Evolutionary conservation across 192 early-diverging fungal species (phyloP), one percentile per base, ranked within the genome.

Genomic region (Gonapodya sp.): DNA sequence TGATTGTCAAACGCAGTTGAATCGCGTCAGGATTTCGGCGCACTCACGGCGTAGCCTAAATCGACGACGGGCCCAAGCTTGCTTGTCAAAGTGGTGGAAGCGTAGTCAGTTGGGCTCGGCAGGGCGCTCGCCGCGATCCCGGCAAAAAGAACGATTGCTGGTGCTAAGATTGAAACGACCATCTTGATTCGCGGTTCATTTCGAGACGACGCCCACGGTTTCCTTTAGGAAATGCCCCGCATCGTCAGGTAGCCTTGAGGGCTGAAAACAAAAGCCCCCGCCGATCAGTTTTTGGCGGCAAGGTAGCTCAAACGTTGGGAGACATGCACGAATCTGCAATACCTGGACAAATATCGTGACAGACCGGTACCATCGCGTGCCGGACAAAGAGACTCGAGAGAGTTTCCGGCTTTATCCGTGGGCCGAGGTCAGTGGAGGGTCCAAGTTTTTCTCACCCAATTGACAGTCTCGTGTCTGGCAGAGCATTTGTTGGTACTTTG

Each of bases 11-110:
- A 64, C 46, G 24, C 46, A 24, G 8, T 64, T 64, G n/a, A n/a
- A 64, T 64, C 46, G 46, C 46, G 24, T 64, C 46, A 64, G 46
- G 46, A 64, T 64, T 64, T 64, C 46, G 46, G 46, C 46, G 24
- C 46, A 64, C 46, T 64, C 46, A 64, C 46, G 46, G 46, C 46
- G 46, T 64, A 64, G 46, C 46, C 46, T 64, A 64, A 64, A 64
- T 64, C 46, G 46, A 64, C 46, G 8, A 64, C 46, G 8, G 46
- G 46, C 8, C 46, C 46, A 64, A 64, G 46, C 46, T 64, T 64
- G 46, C 46, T 64, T 64, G 46, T 64, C 46, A 64, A 64, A 64
- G 46, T 24, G 46, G 46, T 8, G 46, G 46, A 64, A 16, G 8
- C 46, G 24, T 64, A 64, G 46, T 64, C 46, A 64, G 46, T 64